Percentiles rank a stretch among this genome's conserved stretches.
phyloP scores from a whole-genome alignment of 164 flowering plant genomes.

The Tetracentron sinense region DNA sequence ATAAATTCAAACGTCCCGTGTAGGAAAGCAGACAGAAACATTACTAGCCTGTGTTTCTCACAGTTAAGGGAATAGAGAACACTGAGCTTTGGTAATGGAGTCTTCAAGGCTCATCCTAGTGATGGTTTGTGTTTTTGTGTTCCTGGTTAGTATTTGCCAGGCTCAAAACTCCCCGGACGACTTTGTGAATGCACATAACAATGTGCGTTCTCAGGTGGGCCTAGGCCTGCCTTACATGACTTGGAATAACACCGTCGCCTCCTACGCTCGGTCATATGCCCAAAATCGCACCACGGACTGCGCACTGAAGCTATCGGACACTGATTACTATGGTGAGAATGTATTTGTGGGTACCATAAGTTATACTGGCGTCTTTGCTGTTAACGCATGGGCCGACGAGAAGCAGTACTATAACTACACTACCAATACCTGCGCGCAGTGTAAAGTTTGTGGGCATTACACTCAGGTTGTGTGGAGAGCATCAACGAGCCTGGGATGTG shows the following conservation, averaged over 20 bases:
- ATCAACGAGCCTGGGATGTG: slow-evolving; percentile 13
- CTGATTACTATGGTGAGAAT: slow-evolving; percentile 30
- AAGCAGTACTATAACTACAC: slow-evolving; percentile 20
- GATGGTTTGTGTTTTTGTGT: neutral
- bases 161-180: slow-evolving; percentile 15
- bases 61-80: too few species aligned
- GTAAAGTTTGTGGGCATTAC: slow-evolving; percentile 1
- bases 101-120: neutral
- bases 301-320: slow-evolving; percentile 19
- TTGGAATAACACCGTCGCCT: slow-evolving; percentile 22
- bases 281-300: slow-evolving; percentile 14
- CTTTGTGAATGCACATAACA: slow-evolving; percentile 23
- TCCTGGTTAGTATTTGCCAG: neutral
- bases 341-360: slow-evolving; percentile 16
- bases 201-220: slow-evolving; percentile 16
- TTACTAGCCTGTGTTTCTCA: too few species aligned
- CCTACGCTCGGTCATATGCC: slow-evolving; percentile 23
- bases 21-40: neutral
- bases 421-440: slow-evolving; percentile 11
- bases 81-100: neutral
- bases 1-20: neutral
- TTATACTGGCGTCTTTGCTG: slow-evolving; percentile 19
- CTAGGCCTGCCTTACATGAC: slow-evolving; percentile 8
- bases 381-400: slow-evolving; percentile 32
- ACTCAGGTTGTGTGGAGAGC: slow-evolving; percentile 27